Evolutionary conservation across 768 basidiomycete genomes (phyloP).

Genomic region (Hericium rajendrae): DNA sequence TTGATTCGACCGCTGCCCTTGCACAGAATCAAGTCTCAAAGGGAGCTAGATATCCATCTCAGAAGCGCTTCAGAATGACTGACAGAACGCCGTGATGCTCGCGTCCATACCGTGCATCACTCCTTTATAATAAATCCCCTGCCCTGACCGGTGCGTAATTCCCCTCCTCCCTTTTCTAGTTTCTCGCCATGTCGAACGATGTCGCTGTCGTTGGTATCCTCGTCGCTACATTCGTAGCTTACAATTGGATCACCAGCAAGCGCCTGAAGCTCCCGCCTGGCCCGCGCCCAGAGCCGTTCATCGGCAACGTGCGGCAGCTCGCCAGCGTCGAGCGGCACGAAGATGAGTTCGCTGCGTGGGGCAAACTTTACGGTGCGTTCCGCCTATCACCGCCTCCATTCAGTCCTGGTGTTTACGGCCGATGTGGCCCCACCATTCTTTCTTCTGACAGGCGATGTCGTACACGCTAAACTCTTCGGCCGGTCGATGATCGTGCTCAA

Average conservation of each 20-base stretch:
- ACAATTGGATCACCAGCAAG: constrained; percentile 10
- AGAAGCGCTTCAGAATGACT: neutral
- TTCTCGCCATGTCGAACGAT: neutral
- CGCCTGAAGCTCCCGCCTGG: constrained; percentile 20
- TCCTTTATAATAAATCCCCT: neutral
- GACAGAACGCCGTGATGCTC: neutral
- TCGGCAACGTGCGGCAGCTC: constrained; percentile 24
- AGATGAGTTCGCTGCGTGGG: constrained; percentile 19
- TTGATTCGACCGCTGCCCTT: neutral
- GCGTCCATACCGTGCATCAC: neutral
- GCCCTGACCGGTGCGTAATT: neutral
- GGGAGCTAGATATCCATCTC: neutral
- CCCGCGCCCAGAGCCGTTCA: constrained; percentile 19
- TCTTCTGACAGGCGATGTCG: constrained; percentile 21
- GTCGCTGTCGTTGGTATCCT: neutral
- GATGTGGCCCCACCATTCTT: neutral
- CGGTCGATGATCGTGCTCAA: constrained; percentile 24
- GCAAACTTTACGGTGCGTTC: constrained; percentile 18
- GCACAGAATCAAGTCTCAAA: neutral
- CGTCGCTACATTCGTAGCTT: constrained; percentile 1
- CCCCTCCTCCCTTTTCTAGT: neutral
- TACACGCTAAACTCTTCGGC: constrained; percentile 21
- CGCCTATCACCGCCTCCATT: neutral
- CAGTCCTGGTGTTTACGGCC: neutral
- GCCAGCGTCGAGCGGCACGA: constrained; percentile 16